Percentiles rank a stretch among this genome's conserved stretches.
phyloP scores from a whole-genome alignment of 257 asterid genomes.

The Przewalskia tangutica region DNA sequence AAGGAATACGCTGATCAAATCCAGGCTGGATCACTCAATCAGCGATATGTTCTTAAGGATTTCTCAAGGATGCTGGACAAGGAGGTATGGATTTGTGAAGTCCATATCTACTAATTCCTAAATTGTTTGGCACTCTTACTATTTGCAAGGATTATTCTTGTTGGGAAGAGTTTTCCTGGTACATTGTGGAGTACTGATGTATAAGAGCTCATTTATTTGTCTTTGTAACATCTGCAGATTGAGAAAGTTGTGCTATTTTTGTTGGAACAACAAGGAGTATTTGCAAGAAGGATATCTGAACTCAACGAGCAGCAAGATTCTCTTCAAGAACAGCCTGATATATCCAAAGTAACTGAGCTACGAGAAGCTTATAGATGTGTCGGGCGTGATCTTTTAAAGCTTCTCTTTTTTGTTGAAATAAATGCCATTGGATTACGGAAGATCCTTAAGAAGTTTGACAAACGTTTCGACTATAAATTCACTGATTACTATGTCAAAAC shows the following conservation, averaged over 20 bases:
- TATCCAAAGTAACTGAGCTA: conserved; percentile 62
- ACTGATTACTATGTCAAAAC: conserved; percentile 91
- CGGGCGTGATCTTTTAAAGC: conserved; percentile 80
- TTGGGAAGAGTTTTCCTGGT: neutral
- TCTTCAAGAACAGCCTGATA: conserved; percentile 76
- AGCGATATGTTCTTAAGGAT: conserved; percentile 78
- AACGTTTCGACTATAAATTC: conserved; percentile 79
- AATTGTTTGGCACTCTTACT: neutral
- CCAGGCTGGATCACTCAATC: conserved; percentile 53
- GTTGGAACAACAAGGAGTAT: conserved; percentile 86
- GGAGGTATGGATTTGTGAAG: conserved; percentile 38
- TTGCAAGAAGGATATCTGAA: conserved; percentile 59
- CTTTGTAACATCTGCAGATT: conserved; percentile 37
- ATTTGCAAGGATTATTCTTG: neutral
- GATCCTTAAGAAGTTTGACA: conserved; percentile 93
- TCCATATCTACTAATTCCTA: neutral
- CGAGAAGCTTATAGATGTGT: conserved; percentile 78
- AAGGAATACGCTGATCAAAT: conserved; percentile 70
- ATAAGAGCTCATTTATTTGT: neutral
- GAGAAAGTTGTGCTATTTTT: conserved; percentile 83
- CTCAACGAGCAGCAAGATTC: conserved; percentile 53
- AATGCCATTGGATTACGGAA: conserved; percentile 89
- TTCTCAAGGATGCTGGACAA: conserved; percentile 82
- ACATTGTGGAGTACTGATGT: neutral
- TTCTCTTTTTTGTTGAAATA: conserved; percentile 75